Evolutionary conservation across 345 rosid species (phyloP).

Genomic region (Garcia nutans): DNA sequence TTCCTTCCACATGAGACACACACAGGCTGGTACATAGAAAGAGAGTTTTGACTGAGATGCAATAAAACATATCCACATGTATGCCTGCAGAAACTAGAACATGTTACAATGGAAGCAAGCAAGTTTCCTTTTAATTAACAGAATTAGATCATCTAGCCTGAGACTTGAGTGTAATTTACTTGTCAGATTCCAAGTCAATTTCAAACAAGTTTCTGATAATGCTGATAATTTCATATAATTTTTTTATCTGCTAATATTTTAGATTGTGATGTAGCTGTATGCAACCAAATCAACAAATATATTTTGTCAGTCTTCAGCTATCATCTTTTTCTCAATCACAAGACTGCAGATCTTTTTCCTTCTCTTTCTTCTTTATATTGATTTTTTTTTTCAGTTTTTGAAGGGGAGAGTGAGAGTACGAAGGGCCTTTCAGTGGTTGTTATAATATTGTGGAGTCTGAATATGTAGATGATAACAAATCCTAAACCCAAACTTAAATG

Average conservation of each 20-base stretch:
- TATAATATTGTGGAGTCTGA: background rate
- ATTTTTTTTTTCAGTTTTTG: background rate
- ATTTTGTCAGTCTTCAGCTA: background rate
- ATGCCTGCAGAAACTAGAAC: background rate
- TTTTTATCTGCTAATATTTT: background rate
- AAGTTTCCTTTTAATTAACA: background rate
- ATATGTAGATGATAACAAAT: background rate
- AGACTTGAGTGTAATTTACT: background rate
- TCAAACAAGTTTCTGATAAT: background rate
- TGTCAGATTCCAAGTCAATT: background rate
- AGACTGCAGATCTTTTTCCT: background rate
- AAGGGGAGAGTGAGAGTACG: background rate
- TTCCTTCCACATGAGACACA: background rate
- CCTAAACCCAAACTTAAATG: background rate
- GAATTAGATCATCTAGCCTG: background rate
- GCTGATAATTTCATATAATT: background rate
- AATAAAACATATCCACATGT: background rate
- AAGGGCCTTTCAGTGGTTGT: background rate
- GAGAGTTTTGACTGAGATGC: constrained; percentile 15
- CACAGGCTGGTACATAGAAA: background rate
- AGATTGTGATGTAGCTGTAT: background rate
- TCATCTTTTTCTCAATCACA: background rate
- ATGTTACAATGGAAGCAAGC: background rate
- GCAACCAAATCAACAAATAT: background rate
- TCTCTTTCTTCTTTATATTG: background rate